Base-by-base conservation (phyloP, 495 filamentous ascomycete species). In the Hypomontagnella submonticulosa region DNA sequence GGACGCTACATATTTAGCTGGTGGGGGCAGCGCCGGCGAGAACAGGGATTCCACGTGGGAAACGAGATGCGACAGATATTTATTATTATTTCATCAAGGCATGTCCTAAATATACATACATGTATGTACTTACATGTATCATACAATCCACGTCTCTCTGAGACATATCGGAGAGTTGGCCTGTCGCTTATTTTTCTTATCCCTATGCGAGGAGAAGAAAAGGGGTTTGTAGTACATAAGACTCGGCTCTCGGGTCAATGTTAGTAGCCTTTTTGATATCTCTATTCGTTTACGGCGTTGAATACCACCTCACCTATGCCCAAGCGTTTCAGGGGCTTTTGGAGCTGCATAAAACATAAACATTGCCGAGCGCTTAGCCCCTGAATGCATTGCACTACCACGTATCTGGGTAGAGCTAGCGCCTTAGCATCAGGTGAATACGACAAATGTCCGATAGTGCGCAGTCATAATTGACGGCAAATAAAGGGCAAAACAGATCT, bases 311-410 rank as follows among this genome's bases (percentile, higher is more conserved):
- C 43, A n/a, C 43, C 19, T 16, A 44, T 34, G 43, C 41, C 33
- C 15, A 51, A 47, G 51, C 53, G 61, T 57, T 64, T 53, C 61
- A 64, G 54, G 61, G 13, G 32, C 47, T 41, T 18, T 1, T 27
- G 19, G 13, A 10, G 32, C 47, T 41, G 46, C 33, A 55, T 57
- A n/a, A 30, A 57, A 64, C 57, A 6, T 27, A 50, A 40, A 7
- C n/a, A 33, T 56, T 51, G 50, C 38, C 37, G 6, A 46, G n/a
- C 2, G 32, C 19, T 32, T 23, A 23, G 23, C 23, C 23, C 23
- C 23, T 27, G 23, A 16, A 5, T 37, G 27, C 15, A 47, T 61
- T 11, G 47, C 41, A 30, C 13, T 42, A 42, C 34, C 47, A 37
- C 5, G 36, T 15, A 52, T 20, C 16, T 13, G 23, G 47, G 10